Base-by-base conservation (phyloP, 2,329 filamentous ascomycete genomes). In the Ceratocystis harringtonii region DNA sequence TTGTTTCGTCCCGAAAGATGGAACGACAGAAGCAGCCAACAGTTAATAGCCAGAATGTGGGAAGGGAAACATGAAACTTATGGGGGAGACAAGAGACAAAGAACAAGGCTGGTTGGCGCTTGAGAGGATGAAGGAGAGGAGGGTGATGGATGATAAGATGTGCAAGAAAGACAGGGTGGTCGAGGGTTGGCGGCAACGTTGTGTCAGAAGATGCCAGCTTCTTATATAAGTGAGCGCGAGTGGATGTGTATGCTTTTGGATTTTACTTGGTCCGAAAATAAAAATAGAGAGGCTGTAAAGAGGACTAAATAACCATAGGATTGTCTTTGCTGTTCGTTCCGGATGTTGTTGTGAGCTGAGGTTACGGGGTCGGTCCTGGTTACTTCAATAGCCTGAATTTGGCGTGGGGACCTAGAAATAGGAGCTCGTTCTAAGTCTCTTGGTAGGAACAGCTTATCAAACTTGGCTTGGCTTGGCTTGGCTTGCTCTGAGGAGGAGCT, bases 31-130 rank as follows among this genome's bases (percentile, higher is more conserved):
- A 41, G 36, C 36, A 41, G 28, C 52, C 52, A 32, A 58, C 36
- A 32, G 52, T 58, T 8, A 8, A 5, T 17, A 32, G 36, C 8
- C 28, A 36, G 28, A 58, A 58, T 58, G 52, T n/a, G 52, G 25
- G 32, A 58, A 58, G 52, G 25, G 52, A 32, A 58, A 58, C 52
- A 58, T 58, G 52, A 58, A 58, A 58, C 52, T 58, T 58, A 15
- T 58, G 52, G 52, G 22, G 52, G 52, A 58, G 52, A 36, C 52
- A 57, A 32, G 17, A 52, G 19, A 52, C 19, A 25, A 52, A 52
- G 25, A 25, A 52, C 48, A 52, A 15, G 28, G 52, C 52, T 30
- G n/a, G 45, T 19, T 50, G 15, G 52, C 52, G 52, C 52, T 32
- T 58, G 28, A 15, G 52, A 57, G 19, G n/a, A 50, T 19, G 48